Evolutionary conservation across 1,284 basidiomycete species (phyloP).

Genomic region (Boletus semigastroideus): DNA sequence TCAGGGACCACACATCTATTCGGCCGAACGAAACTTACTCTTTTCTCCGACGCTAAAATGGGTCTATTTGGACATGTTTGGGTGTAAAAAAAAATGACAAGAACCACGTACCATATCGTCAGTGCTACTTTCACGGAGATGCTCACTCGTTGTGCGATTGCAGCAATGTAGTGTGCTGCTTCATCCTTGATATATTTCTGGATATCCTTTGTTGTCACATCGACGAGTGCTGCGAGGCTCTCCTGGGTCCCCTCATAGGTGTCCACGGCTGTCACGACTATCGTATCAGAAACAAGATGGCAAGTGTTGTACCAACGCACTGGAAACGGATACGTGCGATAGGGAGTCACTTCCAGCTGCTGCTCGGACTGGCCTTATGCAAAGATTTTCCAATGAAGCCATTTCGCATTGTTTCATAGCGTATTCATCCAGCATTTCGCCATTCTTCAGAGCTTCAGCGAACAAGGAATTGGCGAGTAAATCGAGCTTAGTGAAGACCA

Average conservation of each 20-base stretch:
- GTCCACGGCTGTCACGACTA: not conserved
- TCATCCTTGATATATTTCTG: not conserved
- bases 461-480: not conserved
- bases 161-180: not conserved
- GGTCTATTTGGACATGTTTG: not conserved
- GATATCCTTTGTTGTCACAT: not conserved
- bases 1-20: not conserved
- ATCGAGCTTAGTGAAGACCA: not conserved
- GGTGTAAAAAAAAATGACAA: not conserved
- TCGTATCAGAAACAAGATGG: not conserved
- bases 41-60: not conserved
- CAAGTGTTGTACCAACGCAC: not conserved
- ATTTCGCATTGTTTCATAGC: not conserved
- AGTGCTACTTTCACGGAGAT: constrained; percentile 1
- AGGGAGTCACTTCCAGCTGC: not conserved
- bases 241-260: not conserved
- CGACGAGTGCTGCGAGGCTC: not conserved
- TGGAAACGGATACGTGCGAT: not conserved
- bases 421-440: not conserved
- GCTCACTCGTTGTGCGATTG: not conserved
- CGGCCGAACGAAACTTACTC: not conserved
- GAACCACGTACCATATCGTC: constrained; percentile 1
- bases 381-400: not conserved
- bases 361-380: not conserved
- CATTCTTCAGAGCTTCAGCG: not conserved